These are phyloP conservation scores for Brasilioporus rufonigricans DNA, from an alignment of 768 basidiomycete species.

Conservation along the genomic window DNA sequence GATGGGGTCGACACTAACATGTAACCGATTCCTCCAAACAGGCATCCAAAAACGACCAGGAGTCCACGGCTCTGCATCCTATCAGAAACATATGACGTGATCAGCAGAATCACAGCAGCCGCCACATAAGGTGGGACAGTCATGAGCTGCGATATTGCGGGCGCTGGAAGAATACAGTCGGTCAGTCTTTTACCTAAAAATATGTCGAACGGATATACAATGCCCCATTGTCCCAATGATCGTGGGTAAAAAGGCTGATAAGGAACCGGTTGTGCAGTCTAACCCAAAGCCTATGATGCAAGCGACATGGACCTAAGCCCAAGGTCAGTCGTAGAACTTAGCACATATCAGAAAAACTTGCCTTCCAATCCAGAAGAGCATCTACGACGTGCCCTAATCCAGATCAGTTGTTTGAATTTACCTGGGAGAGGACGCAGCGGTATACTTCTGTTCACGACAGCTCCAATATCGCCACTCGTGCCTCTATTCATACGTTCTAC, in stretches of 20 bases:
- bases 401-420: background rate
- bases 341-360: slow-evolving; percentile 1
- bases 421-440: background rate
- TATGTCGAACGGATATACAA: slow-evolving; percentile 30
- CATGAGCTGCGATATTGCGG: slow-evolving; percentile 46
- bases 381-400: slow-evolving; percentile 38
- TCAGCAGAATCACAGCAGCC: slow-evolving; percentile 36
- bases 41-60: slow-evolving; percentile 30
- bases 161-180: slow-evolving; percentile 27
- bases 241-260: slow-evolving; percentile 53
- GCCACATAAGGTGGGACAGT: slow-evolving; percentile 55
- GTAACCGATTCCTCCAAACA: slow-evolving; percentile 40
- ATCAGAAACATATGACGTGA: slow-evolving; percentile 42
- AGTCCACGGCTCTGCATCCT: slow-evolving; percentile 44
- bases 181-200: background rate
- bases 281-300: slow-evolving; percentile 49
- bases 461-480: slow-evolving; percentile 40
- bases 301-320: slow-evolving; percentile 38
- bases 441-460: slow-evolving; percentile 40
- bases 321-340: slow-evolving; percentile 7
- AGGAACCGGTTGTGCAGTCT: slow-evolving; percentile 47
- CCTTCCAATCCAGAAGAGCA: slow-evolving; percentile 49
- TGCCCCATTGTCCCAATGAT: slow-evolving; percentile 51
- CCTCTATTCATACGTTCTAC: slow-evolving; percentile 40
- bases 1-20: slow-evolving; percentile 26